Evolutionary conservation across 345 rosid genomes (phyloP).

Genomic region (Corchorus olitorius): DNA sequence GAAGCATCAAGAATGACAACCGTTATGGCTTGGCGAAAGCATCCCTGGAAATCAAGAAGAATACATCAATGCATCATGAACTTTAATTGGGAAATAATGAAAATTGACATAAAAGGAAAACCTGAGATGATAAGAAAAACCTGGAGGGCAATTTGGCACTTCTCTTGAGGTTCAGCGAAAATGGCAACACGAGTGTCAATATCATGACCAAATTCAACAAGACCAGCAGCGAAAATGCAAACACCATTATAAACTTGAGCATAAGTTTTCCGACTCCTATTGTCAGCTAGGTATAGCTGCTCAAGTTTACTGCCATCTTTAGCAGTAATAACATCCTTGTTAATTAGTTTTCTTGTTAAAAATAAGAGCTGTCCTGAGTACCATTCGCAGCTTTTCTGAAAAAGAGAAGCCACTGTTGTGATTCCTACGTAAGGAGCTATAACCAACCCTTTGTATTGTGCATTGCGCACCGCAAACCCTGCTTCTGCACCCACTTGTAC

Average conservation of each 20-base stretch:
- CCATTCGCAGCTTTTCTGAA: conserved; percentile 83
- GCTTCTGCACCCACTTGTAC: conserved; percentile 65
- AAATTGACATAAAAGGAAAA: not conserved
- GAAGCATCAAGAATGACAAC: conserved; percentile 93
- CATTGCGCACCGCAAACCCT: conserved; percentile 71
- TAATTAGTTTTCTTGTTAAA: no score
- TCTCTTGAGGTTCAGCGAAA: conserved; percentile 77
- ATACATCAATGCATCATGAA: conserved; percentile 1
- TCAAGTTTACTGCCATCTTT: conserved; percentile 82
- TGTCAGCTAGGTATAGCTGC: conserved; percentile 80
- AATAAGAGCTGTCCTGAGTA: no score
- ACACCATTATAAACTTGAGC: conserved; percentile 21
- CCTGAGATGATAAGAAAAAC: conserved; percentile 33
- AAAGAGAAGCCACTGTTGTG: conserved; percentile 66
- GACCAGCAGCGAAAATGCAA: conserved; percentile 69
- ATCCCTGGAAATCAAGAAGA: conserved; percentile 57
- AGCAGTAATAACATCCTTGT: conserved; percentile 44
- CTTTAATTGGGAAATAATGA: not conserved
- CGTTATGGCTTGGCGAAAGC: conserved; percentile 72
- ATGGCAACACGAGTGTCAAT: conserved; percentile 72
- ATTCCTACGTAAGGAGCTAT: conserved; percentile 85
- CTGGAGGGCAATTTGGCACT: conserved; percentile 86
- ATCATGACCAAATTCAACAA: conserved; percentile 66
- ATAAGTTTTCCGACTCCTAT: conserved; percentile 45
- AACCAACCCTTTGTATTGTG: conserved; percentile 38